Percentiles rank a stretch among this genome's conserved stretches.
Conservation (phyloP, 495 filamentous ascomycete genomes). For the Aspergillus panamensis region DNA sequence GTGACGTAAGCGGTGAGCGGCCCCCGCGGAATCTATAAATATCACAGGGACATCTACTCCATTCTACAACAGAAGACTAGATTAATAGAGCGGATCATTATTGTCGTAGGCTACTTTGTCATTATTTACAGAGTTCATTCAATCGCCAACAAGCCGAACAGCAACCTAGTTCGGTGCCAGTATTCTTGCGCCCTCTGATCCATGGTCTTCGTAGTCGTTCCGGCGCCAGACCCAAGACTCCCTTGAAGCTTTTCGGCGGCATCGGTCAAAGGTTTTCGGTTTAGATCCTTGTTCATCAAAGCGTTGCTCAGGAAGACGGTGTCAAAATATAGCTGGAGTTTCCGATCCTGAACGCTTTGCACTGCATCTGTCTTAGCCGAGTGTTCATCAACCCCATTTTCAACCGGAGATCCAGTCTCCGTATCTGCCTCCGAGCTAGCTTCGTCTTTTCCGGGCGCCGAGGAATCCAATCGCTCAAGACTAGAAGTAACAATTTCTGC, state of each 20-base stretch:
- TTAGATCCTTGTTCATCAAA: slow-evolving; percentile 23
- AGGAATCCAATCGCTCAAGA: slow-evolving; percentile 24
- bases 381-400: slow-evolving; percentile 7
- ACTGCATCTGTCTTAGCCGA: slow-evolving; percentile 12
- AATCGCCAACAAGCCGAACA: slow-evolving; percentile 59
- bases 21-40: slow-evolving; percentile 33
- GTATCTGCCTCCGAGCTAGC: slow-evolving; percentile 8
- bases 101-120: too few relatives aligned
- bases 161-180: slow-evolving; percentile 72
- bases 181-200: slow-evolving; percentile 63
- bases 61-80: too few relatives aligned
- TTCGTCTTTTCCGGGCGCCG: slow-evolving; percentile 12
- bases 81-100: too few relatives aligned
- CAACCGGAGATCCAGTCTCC: slow-evolving; percentile 3
- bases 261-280: slow-evolving; percentile 40
- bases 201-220: slow-evolving; percentile 45
- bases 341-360: slow-evolving; percentile 46
- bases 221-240: slow-evolving; percentile 42
- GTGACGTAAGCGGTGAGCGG: slow-evolving; percentile 30
- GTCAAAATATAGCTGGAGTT: slow-evolving; percentile 78
- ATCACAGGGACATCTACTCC: too few relatives aligned
- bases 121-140: neutral
- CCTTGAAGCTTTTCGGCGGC: slow-evolving; percentile 45
- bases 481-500: slow-evolving; percentile 22
- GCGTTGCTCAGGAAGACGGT: slow-evolving; percentile 59